Percentiles rank a stretch among this genome's conserved stretches.
Conservation (phyloP, 1,139 yeast species). For the Hemisphaericaspora subhashii region DNA sequence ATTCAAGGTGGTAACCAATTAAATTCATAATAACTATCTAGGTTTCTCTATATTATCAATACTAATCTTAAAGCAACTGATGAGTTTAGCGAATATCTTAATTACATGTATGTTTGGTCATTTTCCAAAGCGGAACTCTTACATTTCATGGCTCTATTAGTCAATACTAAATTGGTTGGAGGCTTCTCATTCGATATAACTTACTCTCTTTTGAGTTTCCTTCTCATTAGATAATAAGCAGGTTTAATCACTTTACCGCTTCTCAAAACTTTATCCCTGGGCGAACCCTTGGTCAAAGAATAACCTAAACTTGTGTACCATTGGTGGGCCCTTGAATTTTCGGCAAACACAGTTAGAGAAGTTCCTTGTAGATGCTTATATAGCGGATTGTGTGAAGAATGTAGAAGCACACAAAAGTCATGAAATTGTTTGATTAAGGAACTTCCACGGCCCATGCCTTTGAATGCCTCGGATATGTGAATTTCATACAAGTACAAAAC, state of each 20-base stretch:
- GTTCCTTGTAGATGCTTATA: slow-evolving; percentile 26
- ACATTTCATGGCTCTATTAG: neutral
- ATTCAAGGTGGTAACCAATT: no score
- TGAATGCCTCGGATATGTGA: slow-evolving; percentile 37
- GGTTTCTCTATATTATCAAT: no score
- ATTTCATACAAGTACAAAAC: slow-evolving; percentile 56
- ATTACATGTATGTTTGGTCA: no score
- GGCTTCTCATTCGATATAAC: no score
- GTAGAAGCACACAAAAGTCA: slow-evolving; percentile 20
- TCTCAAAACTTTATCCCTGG: slow-evolving; percentile 40
- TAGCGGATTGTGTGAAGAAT: slow-evolving; percentile 6
- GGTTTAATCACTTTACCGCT: slow-evolving; percentile 43
- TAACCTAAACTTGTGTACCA: slow-evolving; percentile 50
- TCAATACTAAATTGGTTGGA: neutral
- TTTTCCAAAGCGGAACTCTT: no score
- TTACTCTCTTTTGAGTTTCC: neutral
- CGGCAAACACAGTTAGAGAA: slow-evolving; percentile 52
- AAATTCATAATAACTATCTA: no score
- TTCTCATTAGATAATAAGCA: slow-evolving; percentile 30
- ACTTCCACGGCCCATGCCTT: slow-evolving; percentile 35
- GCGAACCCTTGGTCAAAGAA: slow-evolving; percentile 38
- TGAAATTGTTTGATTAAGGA: slow-evolving; percentile 33
- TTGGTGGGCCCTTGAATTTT: slow-evolving; percentile 38
- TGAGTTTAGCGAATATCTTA: no score
- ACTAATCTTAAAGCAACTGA: no score